Evolutionary conservation across 2,329 filamentous ascomycete genomes (phyloP).

Genomic region (Apiospora hydei): DNA sequence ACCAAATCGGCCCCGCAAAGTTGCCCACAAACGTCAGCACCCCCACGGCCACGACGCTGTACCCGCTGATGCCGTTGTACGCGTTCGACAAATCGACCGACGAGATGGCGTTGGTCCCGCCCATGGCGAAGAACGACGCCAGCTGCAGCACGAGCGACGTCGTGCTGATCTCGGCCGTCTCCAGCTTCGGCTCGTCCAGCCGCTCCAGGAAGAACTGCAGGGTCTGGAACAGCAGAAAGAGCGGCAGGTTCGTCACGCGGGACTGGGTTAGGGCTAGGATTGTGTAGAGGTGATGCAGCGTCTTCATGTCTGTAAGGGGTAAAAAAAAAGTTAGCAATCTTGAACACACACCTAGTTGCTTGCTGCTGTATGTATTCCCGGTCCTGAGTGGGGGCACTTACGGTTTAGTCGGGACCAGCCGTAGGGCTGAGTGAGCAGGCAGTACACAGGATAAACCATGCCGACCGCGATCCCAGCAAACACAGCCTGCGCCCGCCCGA

Average conservation of each 20-base stretch:
- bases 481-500: constrained; percentile 57
- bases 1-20: constrained; percentile 92
- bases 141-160: constrained; percentile 81
- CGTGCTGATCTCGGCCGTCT: constrained; percentile 67
- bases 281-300: constrained; percentile 74
- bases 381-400: constrained; percentile 28
- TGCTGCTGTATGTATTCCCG: background rate
- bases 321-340: constrained; percentile 19
- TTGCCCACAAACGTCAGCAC: constrained; percentile 86
- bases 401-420: constrained; percentile 38
- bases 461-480: constrained; percentile 56
- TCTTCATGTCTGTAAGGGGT: constrained; percentile 42
- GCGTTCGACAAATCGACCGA: constrained; percentile 94
- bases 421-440: constrained; percentile 40
- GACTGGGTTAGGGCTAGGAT: constrained; percentile 89
- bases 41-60: constrained; percentile 83
- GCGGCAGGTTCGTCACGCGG: constrained; percentile 81
- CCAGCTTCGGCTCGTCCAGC: constrained; percentile 49
- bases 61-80: constrained; percentile 88
- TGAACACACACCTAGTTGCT: too few species aligned
- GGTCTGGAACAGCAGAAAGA: constrained; percentile 78
- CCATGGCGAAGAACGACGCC: constrained; percentile 86
- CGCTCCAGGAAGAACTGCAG: constrained; percentile 59
- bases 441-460: constrained; percentile 48
- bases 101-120: constrained; percentile 92